phyloP scores from a whole-genome alignment of 345 rosid species.

The Durio zibethinus region DNA sequence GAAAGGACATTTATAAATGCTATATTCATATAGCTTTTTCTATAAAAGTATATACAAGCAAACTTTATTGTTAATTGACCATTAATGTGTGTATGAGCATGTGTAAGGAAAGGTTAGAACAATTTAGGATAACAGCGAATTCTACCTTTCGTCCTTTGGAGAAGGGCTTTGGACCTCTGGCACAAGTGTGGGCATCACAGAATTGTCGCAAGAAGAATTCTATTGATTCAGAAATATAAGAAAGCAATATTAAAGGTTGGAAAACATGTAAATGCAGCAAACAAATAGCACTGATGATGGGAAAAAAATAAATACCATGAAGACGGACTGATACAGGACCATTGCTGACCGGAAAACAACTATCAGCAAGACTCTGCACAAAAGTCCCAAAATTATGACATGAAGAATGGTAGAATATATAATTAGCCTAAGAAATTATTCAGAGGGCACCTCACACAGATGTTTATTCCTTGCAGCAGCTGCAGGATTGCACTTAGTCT shows the following conservation, averaged over 20 bases:
- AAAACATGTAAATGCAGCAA: background rate
- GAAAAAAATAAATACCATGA: constrained; percentile 42
- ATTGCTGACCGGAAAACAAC: constrained; percentile 43
- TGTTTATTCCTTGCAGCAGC: constrained; percentile 68
- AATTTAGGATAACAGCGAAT: background rate
- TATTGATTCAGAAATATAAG: constrained; percentile 19
- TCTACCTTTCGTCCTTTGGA: constrained; percentile 56
- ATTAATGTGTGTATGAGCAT: background rate
- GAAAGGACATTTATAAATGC: background rate
- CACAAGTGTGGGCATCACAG: constrained; percentile 74
- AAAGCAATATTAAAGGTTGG: background rate
- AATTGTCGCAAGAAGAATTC: constrained; percentile 78
- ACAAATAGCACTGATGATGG: background rate
- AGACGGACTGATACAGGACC: constrained; percentile 77
- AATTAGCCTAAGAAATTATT: background rate
- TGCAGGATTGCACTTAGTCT: constrained; percentile 72
- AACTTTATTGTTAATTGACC: background rate
- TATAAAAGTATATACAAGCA: background rate
- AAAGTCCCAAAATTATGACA: constrained; percentile 6
- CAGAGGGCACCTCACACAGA: constrained; percentile 59
- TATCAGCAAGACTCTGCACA: constrained; percentile 45
- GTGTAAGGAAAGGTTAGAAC: background rate
- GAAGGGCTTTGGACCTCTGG: constrained; percentile 45
- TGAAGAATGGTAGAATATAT: background rate
- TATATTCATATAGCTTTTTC: background rate